phyloP scores from a whole-genome alignment of 495 filamentous ascomycete genomes.

The Cryomyces antarcticus region DNA sequence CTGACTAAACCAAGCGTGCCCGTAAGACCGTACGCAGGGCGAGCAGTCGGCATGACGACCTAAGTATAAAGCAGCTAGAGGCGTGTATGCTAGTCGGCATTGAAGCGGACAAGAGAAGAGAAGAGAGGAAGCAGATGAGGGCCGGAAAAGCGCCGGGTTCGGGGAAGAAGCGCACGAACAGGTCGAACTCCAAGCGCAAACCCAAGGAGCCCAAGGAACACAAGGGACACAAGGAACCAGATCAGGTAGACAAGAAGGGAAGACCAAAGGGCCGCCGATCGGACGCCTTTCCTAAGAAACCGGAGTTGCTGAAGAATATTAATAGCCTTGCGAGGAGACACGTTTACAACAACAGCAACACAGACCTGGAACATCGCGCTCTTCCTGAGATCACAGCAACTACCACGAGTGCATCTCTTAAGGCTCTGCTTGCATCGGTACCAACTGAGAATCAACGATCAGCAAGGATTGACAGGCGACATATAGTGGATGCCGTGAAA shows the following conservation, averaged over 20 bases:
- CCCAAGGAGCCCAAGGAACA: not conserved
- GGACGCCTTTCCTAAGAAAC: not conserved
- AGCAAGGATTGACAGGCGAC: conserved; percentile 5
- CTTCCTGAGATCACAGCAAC: conserved; percentile 4
- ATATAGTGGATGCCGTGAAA: conserved; percentile 1
- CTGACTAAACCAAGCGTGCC: not conserved
- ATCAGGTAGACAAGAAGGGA: not conserved
- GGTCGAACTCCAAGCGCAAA: not conserved
- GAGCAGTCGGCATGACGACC: not conserved
- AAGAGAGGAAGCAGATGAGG: not conserved
- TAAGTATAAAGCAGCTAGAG: not conserved
- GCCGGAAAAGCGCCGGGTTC: not conserved
- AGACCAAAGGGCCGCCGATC: not conserved
- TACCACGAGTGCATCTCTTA: conserved; percentile 11
- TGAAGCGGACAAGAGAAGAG: not conserved
- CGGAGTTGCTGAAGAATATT: conserved; percentile 1
- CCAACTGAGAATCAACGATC: conserved; percentile 5
- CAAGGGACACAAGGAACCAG: not conserved
- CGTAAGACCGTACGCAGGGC: not conserved
- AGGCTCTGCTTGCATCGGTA: conserved; percentile 14
- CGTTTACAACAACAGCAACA: no score
- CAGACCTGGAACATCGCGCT: conserved; percentile 6
- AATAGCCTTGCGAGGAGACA: conserved; percentile 9
- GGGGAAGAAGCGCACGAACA: not conserved
- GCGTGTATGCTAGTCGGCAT: not conserved